A percentile compares a stretch with the other conserved stretches of the same genome.
Evolutionary conservation across 352 stramenopile species (phyloP).

Genomic region (Pythium volutum): DNA sequence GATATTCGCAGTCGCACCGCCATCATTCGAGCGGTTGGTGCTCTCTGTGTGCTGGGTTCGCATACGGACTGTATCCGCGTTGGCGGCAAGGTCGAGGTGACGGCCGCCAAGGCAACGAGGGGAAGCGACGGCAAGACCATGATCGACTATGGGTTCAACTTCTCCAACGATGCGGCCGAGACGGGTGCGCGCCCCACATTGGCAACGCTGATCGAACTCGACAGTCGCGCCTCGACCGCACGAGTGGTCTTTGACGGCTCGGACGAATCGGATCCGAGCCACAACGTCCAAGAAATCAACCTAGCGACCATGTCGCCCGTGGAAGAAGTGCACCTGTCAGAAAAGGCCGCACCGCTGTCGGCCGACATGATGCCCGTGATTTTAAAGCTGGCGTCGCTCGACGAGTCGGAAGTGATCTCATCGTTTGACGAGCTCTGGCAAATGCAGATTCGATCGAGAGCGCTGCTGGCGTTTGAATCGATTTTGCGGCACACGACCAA

Average conservation of each 20-base stretch:
- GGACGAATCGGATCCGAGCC: slow-evolving; percentile 64
- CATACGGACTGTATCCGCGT: slow-evolving; percentile 84
- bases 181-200: slow-evolving; percentile 35
- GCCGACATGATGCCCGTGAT: slow-evolving; percentile 84
- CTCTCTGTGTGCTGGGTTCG: slow-evolving; percentile 78
- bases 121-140: slow-evolving; percentile 24
- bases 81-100: slow-evolving; percentile 70
- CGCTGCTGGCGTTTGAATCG: slow-evolving; percentile 72
- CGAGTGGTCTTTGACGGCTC: slow-evolving; percentile 78
- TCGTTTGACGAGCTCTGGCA: slow-evolving; percentile 79
- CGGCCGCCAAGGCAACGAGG: slow-evolving; percentile 39
- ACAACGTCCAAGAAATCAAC: slow-evolving; percentile 84
- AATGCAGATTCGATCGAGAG: slow-evolving; percentile 83
- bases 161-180: slow-evolving; percentile 21
- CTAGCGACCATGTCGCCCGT: slow-evolving; percentile 61
- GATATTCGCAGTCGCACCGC: slow-evolving; percentile 67
- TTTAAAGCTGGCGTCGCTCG: slow-evolving; percentile 71
- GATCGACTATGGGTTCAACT: slow-evolving; percentile 55
- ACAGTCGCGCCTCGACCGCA: slow-evolving; percentile 53
- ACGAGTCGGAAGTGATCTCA: slow-evolving; percentile 59
- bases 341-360: slow-evolving; percentile 41
- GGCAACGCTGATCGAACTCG: slow-evolving; percentile 78
- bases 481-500: slow-evolving; percentile 53
- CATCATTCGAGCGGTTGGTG: slow-evolving; percentile 77
- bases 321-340: slow-evolving; percentile 74